A percentile compares a stretch with the other conserved stretches of the same genome.
Conservation (phyloP, 208 protist species). For the Leishmania tropica region DNA sequence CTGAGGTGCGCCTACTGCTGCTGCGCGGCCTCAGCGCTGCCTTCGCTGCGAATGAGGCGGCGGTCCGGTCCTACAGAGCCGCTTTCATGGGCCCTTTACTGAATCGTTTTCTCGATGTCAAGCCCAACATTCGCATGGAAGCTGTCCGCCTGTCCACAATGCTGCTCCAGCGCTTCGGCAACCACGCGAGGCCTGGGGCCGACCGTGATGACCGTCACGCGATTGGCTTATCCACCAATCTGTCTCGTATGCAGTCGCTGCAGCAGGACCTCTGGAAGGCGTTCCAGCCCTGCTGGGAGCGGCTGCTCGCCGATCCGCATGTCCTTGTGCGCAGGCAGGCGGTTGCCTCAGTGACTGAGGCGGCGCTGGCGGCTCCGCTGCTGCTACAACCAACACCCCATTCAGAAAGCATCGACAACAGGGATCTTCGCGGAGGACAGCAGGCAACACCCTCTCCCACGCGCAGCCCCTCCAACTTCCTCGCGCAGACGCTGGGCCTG, state of each 20-base stretch:
- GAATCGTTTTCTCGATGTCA: conserved; percentile 44
- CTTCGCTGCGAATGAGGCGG: conserved; percentile 41
- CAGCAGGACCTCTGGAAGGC: conserved; percentile 35
- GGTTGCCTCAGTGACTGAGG: conserved; percentile 42
- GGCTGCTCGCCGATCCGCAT: conserved; percentile 46
- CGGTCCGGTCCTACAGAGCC: conserved; percentile 35
- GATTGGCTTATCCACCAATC: too few species aligned
- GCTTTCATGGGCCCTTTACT: conserved; percentile 36
- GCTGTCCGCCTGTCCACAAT: conserved; percentile 30
- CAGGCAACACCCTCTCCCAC: too few species aligned
- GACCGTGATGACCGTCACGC: background rate
- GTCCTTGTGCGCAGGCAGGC: conserved; percentile 58
- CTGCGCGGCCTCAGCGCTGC: conserved; percentile 54
- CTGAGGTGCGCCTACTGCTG: conserved; percentile 59
- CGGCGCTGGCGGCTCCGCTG: conserved; percentile 31
- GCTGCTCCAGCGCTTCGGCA: conserved; percentile 20
- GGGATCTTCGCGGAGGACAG: background rate
- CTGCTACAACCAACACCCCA: conserved; percentile 7
- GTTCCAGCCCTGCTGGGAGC: conserved; percentile 39
- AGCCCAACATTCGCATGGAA: conserved; percentile 59
- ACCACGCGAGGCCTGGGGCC: background rate
- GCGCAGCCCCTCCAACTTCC: conserved; percentile 5
- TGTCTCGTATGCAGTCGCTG: background rate
- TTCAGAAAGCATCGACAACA: background rate
- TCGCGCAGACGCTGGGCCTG: conserved; percentile 54